phyloP scores from a whole-genome alignment of 768 basidiomycete genomes.

The Vishniacozyma victoriae region DNA sequence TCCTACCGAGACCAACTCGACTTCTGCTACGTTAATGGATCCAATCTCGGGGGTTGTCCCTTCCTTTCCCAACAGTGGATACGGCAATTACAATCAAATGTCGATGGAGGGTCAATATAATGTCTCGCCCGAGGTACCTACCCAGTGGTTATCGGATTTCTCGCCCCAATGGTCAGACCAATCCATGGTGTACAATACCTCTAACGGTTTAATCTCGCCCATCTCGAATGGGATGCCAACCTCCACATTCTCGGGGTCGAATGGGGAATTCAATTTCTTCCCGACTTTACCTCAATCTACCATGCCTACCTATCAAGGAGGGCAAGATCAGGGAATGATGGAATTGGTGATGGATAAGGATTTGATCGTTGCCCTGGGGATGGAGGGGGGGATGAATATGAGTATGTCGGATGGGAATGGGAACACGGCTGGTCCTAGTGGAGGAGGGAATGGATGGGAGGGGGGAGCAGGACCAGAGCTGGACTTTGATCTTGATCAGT shows the following conservation, averaged over 20 bases:
- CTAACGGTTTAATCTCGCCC: too few species aligned
- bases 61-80: neutral
- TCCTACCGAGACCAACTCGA: too few species aligned
- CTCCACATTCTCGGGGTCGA: neutral
- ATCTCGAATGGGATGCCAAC: neutral
- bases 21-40: neutral
- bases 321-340: neutral
- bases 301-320: too few species aligned
- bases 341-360: constrained; percentile 36
- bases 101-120: too few species aligned
- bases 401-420: neutral
- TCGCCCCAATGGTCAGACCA: too few species aligned
- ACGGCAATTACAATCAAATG: too few species aligned
- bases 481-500: neutral
- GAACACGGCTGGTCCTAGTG: neutral
- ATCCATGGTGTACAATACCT: too few species aligned
- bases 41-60: neutral
- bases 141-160: too few species aligned
- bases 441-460: neutral
- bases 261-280: neutral
- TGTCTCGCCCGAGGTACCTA: too few species aligned
- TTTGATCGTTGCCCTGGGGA: constrained; percentile 32
- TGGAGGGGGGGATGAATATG: constrained; percentile 5
- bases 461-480: neutral
- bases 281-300: too few species aligned